Conservation (phyloP, 495 filamentous ascomycete species). For the Xylaria sp. region DNA sequence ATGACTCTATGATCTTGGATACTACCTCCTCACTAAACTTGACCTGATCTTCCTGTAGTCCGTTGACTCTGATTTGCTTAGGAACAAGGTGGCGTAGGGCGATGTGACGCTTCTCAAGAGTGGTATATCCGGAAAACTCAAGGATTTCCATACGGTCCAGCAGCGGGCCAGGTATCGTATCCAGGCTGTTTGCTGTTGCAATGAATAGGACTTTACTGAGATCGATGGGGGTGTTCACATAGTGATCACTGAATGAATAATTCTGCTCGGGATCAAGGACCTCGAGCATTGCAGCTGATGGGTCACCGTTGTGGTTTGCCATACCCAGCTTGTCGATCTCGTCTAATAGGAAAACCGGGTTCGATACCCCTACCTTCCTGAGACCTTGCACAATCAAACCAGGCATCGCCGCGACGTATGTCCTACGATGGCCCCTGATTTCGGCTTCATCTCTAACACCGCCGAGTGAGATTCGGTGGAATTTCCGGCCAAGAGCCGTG, state of each 20-base stretch:
- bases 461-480: conserved; percentile 96
- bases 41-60: conserved; percentile 76
- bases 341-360: conserved; percentile 95
- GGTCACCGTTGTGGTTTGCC: conserved; percentile 93
- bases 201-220: conserved; percentile 97
- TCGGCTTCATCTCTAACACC: conserved; percentile 97
- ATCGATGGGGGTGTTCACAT: conserved; percentile 95
- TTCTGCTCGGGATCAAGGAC: conserved; percentile 99
- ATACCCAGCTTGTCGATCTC: conserved; percentile 98
- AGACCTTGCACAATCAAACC: conserved; percentile 92
- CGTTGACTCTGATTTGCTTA: conserved; percentile 84
- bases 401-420: conserved; percentile 98
- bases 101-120: conserved; percentile 97
- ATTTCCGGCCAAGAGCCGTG: conserved; percentile 89
- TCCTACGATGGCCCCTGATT: conserved; percentile 93
- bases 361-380: conserved; percentile 94
- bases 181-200: conserved; percentile 95
- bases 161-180: conserved; percentile 94
- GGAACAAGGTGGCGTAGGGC: conserved; percentile 91
- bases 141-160: conserved; percentile 98
- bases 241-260: conserved; percentile 92
- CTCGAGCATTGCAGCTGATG: conserved; percentile 98
- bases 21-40: conserved; percentile 81
- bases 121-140: conserved; percentile 91
- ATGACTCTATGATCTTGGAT: conserved; percentile 91